Evolutionary conservation across 2,329 filamentous ascomycete genomes (phyloP), one percentile per base, ranked within the genome.

Genomic region (Ceratocystis cacaofunesta): DNA sequence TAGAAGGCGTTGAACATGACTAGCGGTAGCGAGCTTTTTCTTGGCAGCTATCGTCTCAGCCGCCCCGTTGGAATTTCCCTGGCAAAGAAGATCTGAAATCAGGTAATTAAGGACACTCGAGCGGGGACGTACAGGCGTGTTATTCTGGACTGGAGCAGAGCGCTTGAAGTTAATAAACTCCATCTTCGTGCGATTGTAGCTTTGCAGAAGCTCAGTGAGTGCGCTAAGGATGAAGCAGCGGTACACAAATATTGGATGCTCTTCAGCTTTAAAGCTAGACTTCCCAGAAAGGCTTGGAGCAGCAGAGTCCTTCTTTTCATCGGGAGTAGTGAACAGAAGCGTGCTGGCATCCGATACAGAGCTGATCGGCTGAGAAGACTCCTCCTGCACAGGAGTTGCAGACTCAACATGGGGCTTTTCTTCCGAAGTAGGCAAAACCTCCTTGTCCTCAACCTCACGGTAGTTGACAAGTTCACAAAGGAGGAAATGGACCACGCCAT

Each of bases 81-180:
- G 73, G 72, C 83, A 82, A 12, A 88, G 77, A 19, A 99, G 79
- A 67, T 88, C 88, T 70, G 89, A 91, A 61, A 99, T 83, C 44
- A 99, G 80, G 72, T 99, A 99, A 74, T 97, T 96, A 68, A 99
- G 79, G 55, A 97, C 88, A 68, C 89, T 91, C 10, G 92, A 92
- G 50, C 94, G 86, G 65, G 94, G 94, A 75, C 97, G 97, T 17
- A 95, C 92, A 4, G 94, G 94, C 1, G 94, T 97, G 64, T 85
- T 86, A 10, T 87, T 87, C 70, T 90, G 87, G 57, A 90, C 82
- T 60, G 92, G 90, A 64, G 91, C 89, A 72, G 92, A 96, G 68
- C 92, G 87, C 70, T 95, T 97, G 77, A 96, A 99, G 74, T 96
- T 97, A 78, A 99, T 96, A 73, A 99, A 97, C 73, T 99, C 95